Evolutionary conservation across 768 basidiomycete genomes (phyloP).

Genomic region (Naganishia onofrii): DNA sequence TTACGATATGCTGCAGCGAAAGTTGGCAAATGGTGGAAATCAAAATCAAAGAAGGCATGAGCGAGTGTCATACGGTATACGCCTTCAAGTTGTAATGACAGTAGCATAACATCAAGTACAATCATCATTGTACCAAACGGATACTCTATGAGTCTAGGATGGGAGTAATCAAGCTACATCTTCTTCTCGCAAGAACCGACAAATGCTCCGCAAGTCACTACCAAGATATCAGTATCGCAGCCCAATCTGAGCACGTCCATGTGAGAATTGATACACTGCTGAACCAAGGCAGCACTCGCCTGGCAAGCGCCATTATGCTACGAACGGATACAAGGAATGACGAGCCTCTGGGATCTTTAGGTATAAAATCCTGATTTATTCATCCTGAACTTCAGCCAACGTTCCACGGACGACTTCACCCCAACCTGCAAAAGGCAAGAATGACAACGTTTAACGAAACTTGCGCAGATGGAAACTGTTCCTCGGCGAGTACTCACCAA

Average conservation of each 20-base stretch:
- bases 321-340: conserved; percentile 15
- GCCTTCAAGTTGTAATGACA: neutral
- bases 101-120: neutral
- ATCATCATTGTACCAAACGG: neutral
- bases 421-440: conserved; percentile 20
- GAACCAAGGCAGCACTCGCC: conserved; percentile 7
- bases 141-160: too few relatives aligned
- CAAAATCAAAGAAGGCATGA: conserved; percentile 23
- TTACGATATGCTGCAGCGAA: conserved; percentile 71
- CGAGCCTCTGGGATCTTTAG: neutral
- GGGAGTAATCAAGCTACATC: too few relatives aligned
- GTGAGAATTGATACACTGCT: conserved; percentile 14
- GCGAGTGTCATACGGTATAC: neutral
- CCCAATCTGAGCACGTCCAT: neutral
- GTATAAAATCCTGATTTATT: conserved; percentile 10
- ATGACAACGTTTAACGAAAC: neutral
- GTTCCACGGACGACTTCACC: conserved; percentile 46
- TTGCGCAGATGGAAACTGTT: conserved; percentile 34
- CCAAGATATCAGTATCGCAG: neutral
- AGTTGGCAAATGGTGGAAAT: conserved; percentile 75
- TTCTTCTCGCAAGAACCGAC: too few relatives aligned
- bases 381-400: conserved; percentile 48
- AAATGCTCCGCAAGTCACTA: neutral
- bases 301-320: conserved; percentile 7
- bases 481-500: conserved; percentile 64